phyloP scores from a whole-genome alignment of 2,329 filamentous ascomycete species.

The Apiospora phragmitis region DNA sequence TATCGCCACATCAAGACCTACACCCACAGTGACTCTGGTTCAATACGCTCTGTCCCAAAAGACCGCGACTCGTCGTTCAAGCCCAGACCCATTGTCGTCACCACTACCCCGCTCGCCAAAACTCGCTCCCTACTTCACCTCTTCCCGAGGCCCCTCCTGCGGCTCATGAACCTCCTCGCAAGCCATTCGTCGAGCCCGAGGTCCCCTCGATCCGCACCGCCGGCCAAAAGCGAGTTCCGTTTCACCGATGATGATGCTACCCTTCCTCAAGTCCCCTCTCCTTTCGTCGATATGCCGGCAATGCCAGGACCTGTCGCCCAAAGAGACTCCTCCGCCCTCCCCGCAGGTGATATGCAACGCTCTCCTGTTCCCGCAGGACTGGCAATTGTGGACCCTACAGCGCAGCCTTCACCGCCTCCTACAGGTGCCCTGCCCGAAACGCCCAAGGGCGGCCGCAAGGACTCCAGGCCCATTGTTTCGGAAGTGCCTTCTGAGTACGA shows the following conservation, averaged over 20 bases:
- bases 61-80: background rate
- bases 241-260: conserved; percentile 35
- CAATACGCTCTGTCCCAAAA: conserved; percentile 49
- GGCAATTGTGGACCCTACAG: conserved; percentile 23
- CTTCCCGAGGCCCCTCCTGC: conserved; percentile 27
- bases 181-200: conserved; percentile 15
- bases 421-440: conserved; percentile 30
- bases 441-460: conserved; percentile 34
- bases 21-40: conserved; percentile 55
- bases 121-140: conserved; percentile 45
- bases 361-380: conserved; percentile 17
- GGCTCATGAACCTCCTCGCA: conserved; percentile 21
- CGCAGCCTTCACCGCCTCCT: conserved; percentile 22
- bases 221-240: conserved; percentile 34
- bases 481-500: conserved; percentile 21
- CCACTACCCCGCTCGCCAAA: conserved; percentile 36
- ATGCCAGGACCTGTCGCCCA: conserved; percentile 35
- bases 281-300: conserved; percentile 31
- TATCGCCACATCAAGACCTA: conserved; percentile 69
- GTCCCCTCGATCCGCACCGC: conserved; percentile 14
- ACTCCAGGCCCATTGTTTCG: conserved; percentile 34
- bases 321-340: conserved; percentile 23
- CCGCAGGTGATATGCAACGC: conserved; percentile 13
- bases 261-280: conserved; percentile 20
- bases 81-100: background rate